A percentile compares a stretch with the other conserved stretches of the same genome.
Conservation (phyloP, 192 early-diverging fungal species). For the Ambispora gerdemannii region DNA sequence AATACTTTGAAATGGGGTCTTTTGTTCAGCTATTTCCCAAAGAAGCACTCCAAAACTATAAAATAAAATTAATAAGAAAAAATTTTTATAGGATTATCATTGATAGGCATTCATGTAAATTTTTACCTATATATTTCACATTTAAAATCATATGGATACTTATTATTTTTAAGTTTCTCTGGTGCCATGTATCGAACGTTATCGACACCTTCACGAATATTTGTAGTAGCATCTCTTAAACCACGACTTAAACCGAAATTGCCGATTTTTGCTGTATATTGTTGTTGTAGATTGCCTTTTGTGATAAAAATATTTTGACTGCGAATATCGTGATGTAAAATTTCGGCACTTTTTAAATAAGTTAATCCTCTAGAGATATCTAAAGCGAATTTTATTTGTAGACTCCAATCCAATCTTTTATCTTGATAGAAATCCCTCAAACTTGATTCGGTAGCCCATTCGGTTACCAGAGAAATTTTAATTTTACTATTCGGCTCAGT, state of each 20-base stretch:
- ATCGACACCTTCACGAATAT: background rate
- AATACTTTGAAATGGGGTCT: background rate
- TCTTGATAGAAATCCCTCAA: slow-evolving; percentile 38
- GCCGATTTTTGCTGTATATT: slow-evolving; percentile 30
- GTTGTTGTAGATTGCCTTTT: no score
- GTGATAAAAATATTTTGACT: slow-evolving; percentile 25
- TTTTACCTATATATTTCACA: slow-evolving; percentile 27
- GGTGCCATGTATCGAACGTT: slow-evolving; percentile 19
- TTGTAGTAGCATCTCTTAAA: background rate
- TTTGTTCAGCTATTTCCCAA: slow-evolving; percentile 22
- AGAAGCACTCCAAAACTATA: slow-evolving; percentile 15
- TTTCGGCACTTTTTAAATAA: slow-evolving; percentile 40
- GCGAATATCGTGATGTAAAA: slow-evolving; percentile 43
- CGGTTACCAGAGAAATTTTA: slow-evolving; percentile 38
- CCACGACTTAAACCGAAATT: slow-evolving; percentile 35
- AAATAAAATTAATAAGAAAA: background rate
- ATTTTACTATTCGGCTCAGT: no score
- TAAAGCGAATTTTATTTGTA: slow-evolving; percentile 35
- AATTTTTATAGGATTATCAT: background rate
- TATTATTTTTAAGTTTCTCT: background rate
- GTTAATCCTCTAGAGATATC: slow-evolving; percentile 40
- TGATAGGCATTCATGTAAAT: background rate
- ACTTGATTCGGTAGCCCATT: slow-evolving; percentile 36
- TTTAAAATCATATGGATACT: background rate
- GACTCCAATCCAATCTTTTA: background rate